Base-by-base conservation (phyloP, 306 rosid species). In the Prinsepia uniflora region DNA sequence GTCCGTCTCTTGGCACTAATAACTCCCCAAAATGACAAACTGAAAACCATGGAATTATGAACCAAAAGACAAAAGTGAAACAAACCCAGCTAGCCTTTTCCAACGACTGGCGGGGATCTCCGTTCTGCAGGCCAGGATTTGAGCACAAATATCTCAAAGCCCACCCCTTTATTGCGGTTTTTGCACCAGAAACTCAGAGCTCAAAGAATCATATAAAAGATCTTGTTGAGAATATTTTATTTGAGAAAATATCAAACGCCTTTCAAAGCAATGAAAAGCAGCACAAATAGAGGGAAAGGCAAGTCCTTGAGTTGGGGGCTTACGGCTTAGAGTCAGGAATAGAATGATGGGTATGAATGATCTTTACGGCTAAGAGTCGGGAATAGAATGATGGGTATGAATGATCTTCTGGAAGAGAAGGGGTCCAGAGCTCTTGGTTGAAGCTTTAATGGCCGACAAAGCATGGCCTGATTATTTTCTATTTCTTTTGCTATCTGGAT, bases 401-500 rank as follows among this genome's bases (percentile, higher is more conserved):
- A 76, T 34, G 79, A 70, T 73, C 72, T 74, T 74, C 42, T 44
- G 24, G 66, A 39, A 73, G 61, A 65, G 48, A 65, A 70, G 42
- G 64, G 61, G 43, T 30, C 68, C 55, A 66, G 76, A 65, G 74
- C 68, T 81, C 79, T 60, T 56, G 30, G 20, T 82, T 56, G 85
- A 82, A 84, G 86, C 78, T 84, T 55, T 67, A 82, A 79, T 86
- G 96, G 91, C 92, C 92, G 92, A 89, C 92, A 86, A 80, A 73
- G 92, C 89, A 82, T 84, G 96, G 79, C 67, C 43, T 77, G 75
- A 73, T 81, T 78, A 87, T 82, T 65, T 60, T 22, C 72, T 52
- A 65, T 63, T 78, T 75, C 67, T 46, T 58, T 60, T 53, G 49
- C 72, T 77, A 7, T 17, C 74, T 75, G 57, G 69, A 49, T 12